phyloP scores from a whole-genome alignment of 1,139 yeast species.

The Saccharomyces hybrid region DNA sequence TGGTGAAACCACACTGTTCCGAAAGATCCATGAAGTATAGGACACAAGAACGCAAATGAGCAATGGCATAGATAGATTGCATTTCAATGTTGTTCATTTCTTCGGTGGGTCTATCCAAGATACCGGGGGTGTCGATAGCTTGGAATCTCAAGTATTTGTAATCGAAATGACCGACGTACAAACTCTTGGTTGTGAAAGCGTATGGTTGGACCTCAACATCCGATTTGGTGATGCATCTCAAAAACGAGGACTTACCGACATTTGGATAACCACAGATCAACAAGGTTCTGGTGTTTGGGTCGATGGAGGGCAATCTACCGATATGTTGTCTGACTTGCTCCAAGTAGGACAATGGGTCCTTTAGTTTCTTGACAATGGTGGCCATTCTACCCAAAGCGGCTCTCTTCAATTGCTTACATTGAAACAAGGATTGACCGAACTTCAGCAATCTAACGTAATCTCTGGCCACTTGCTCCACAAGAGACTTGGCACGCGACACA shows the following conservation, averaged over 20 bases:
- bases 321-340: slow-evolving; percentile 99
- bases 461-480: slow-evolving; percentile 91
- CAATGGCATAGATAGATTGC: slow-evolving; percentile 98
- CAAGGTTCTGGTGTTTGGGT: slow-evolving; percentile 96
- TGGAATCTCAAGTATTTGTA: slow-evolving; percentile 95
- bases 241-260: slow-evolving; percentile 95
- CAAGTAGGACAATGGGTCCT: slow-evolving; percentile 84
- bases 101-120: slow-evolving; percentile 95
- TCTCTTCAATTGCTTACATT: slow-evolving; percentile 95
- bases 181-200: slow-evolving; percentile 93
- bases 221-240: slow-evolving; percentile 89
- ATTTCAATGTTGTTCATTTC: slow-evolving; percentile 99
- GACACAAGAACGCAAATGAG: slow-evolving; percentile 93
- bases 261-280: slow-evolving; percentile 98
- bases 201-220: slow-evolving; percentile 99
- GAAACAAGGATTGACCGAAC: slow-evolving; percentile 95
- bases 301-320: slow-evolving; percentile 96
- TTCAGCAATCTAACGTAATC: slow-evolving; percentile 89
- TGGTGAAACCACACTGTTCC: slow-evolving; percentile 97
- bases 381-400: slow-evolving; percentile 99
- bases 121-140: slow-evolving; percentile 99
- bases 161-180: slow-evolving; percentile 96
- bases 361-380: slow-evolving; percentile 86
- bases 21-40: slow-evolving; percentile 96
- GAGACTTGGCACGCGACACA: slow-evolving; percentile 83